phyloP scores from a whole-genome alignment of 129 eudicot species.

The Dittrichia graveolens region DNA sequence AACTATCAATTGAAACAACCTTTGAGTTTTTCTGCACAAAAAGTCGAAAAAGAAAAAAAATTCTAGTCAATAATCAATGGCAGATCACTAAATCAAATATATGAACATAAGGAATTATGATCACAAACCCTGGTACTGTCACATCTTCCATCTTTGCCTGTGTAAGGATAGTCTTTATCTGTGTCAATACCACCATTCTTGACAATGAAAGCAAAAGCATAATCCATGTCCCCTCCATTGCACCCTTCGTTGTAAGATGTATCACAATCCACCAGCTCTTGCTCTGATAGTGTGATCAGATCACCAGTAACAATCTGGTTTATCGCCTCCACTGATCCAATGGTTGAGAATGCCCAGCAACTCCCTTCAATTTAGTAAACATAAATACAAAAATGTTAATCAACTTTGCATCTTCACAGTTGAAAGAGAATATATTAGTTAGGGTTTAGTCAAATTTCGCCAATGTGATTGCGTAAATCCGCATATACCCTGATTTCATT shows the following conservation, averaged over 20 bases:
- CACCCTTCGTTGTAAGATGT: constrained; percentile 49
- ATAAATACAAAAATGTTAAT: neutral
- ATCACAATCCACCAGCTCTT: constrained; percentile 58
- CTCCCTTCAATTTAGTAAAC: constrained; percentile 40
- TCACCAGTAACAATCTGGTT: constrained; percentile 51
- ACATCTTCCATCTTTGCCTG: constrained; percentile 36
- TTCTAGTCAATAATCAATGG: constrained; percentile 6
- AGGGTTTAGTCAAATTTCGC: too few species aligned
- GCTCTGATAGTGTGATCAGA: constrained; percentile 48
- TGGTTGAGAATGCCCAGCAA: constrained; percentile 58
- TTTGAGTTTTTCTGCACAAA: constrained; percentile 56
- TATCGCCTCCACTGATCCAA: constrained; percentile 50
- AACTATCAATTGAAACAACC: constrained; percentile 65
- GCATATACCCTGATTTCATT: too few species aligned
- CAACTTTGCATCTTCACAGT: neutral
- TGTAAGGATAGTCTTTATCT: constrained; percentile 49
- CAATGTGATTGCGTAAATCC: too few species aligned
- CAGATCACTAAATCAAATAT: neutral
- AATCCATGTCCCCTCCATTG: constrained; percentile 49
- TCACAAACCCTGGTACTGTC: constrained; percentile 36
- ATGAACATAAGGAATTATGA: neutral
- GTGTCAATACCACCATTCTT: constrained; percentile 48
- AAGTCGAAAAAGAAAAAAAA: neutral
- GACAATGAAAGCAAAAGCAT: constrained; percentile 48
- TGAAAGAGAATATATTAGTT: too few species aligned